These are phyloP conservation scores for Tricholoma hemisulphureum DNA, from an alignment of 768 basidiomycete species.

Conservation along the genomic window DNA sequence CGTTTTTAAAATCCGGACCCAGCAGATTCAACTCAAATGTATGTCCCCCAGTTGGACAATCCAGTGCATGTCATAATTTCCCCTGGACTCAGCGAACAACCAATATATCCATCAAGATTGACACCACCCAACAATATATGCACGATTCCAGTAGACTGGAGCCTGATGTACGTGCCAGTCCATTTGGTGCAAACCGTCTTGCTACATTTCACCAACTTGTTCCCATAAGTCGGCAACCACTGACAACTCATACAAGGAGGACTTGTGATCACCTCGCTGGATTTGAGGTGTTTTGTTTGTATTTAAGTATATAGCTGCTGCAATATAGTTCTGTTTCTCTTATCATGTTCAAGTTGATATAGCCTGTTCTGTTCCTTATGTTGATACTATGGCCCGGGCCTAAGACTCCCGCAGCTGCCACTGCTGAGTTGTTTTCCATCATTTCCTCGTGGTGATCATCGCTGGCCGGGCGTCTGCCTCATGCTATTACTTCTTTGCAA, in stretches of 20 bases:
- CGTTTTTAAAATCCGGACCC: slow-evolving; percentile 37
- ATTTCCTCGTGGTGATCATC: slow-evolving; percentile 1
- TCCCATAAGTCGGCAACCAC: slow-evolving; percentile 15
- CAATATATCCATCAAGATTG: slow-evolving; percentile 64
- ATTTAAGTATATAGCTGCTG: neutral
- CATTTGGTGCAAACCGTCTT: neutral
- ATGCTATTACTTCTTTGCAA: slow-evolving; percentile 27
- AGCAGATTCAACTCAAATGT: slow-evolving; percentile 33
- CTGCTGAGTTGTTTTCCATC: too few relatives aligned
- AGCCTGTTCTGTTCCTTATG: too few relatives aligned
- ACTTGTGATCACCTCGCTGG: slow-evolving; percentile 2
- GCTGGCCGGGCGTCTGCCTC: slow-evolving; percentile 14
- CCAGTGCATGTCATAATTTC: neutral
- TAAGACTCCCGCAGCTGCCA: too few relatives aligned
- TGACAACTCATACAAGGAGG: slow-evolving; percentile 13
- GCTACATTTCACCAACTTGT: neutral
- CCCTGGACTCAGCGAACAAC: slow-evolving; percentile 39
- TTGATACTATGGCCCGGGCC: too few relatives aligned
- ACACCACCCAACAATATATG: slow-evolving; percentile 54
- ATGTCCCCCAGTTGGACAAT: slow-evolving; percentile 5
- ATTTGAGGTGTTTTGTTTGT: neutral
- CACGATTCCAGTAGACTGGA: slow-evolving; percentile 31
- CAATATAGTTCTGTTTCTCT: too few relatives aligned
- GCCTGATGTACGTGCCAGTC: slow-evolving; percentile 16
- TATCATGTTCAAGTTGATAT: too few relatives aligned